Base-by-base conservation (phyloP, 495 filamentous ascomycete species). In the Baudoinia panamericana region DNA sequence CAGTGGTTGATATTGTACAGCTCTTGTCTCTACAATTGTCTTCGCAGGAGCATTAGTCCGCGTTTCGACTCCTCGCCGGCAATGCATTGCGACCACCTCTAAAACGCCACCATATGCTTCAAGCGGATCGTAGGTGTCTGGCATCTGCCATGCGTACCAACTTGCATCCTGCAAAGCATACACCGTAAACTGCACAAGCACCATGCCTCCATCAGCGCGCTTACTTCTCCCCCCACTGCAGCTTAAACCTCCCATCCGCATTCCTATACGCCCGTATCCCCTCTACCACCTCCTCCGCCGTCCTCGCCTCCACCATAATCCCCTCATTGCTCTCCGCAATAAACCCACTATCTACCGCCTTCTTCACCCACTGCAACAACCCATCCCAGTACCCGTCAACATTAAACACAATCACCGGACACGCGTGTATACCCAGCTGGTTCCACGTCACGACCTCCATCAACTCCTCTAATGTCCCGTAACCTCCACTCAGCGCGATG, bases 361-460 rank as follows among this genome's bases (percentile, higher is more conserved):
- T 83, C 49, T 68, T 68, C 43, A 93, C 77, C 90, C 92, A 96
- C 10, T 64, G 53, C 44, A 93, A 48, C 41, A 97, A 58, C 3
- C 85, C 85, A 64, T 93, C 76, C 67, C 86, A 97, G 57, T 88
- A 96, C 1, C 87, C 86, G 37, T 84, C 76, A 21, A 88, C 69
- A 61, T 96, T 96, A 29, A 81, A 68, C 46, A 94, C 61, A 30
- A 86, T 75, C 32, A 97, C 72, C 0, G 81, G 83, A 44, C 73
- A 70, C 41, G 68, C 71, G 59, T 97, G 90, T 45, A 97, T 97
- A 0, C 92, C 90, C 41, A 97, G 60, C 63, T 95, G 90, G 60
- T 95, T 96, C 90, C 90, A 97, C 10, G 90, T 96, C 22, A 78
- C 80, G 40, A 93, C 80, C 70, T 97, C 90, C 65, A 95, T 88